Evolutionary conservation across 2,329 filamentous ascomycete genomes (phyloP).

Genomic region (Penicillium sp.): DNA sequence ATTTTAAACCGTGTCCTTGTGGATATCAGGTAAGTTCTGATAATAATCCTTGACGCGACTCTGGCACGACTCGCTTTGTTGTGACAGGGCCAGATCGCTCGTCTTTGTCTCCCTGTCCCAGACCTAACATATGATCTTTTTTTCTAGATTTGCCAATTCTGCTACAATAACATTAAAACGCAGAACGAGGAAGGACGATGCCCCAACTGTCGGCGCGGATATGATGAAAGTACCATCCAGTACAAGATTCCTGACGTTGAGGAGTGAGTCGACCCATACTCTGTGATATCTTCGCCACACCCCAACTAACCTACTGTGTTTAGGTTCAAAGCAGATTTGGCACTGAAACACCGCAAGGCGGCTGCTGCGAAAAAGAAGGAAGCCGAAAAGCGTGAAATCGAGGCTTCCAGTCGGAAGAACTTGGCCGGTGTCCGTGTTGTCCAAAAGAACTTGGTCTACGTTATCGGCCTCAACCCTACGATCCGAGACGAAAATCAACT

Average conservation of each 20-base stretch:
- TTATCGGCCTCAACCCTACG: constrained; percentile 87
- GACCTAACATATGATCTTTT: constrained; percentile 13
- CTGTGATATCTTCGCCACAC: constrained; percentile 4
- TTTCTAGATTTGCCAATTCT: constrained; percentile 95
- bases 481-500: constrained; percentile 84
- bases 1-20: constrained; percentile 94
- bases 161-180: constrained; percentile 98
- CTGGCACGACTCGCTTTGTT: background rate
- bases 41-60: background rate
- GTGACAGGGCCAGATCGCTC: background rate
- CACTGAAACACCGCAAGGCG: constrained; percentile 82
- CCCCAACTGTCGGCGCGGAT: constrained; percentile 92
- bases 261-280: constrained; percentile 66
- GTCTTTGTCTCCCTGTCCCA: background rate
- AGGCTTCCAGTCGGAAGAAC: constrained; percentile 93
- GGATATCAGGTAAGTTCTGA: constrained; percentile 78
- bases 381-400: constrained; percentile 91
- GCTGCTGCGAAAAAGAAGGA: constrained; percentile 89
- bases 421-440: constrained; percentile 92
- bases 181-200: constrained; percentile 92
- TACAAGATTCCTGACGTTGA: constrained; percentile 94
- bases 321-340: constrained; percentile 52
- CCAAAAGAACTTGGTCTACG: constrained; percentile 98
- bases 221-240: constrained; percentile 95
- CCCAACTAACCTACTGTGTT: constrained; percentile 23